A percentile compares a stretch with the other conserved stretches of the same genome.
Conservation (phyloP, 352 stramenopile genomes). For the Phytophthora cryptogea region DNA sequence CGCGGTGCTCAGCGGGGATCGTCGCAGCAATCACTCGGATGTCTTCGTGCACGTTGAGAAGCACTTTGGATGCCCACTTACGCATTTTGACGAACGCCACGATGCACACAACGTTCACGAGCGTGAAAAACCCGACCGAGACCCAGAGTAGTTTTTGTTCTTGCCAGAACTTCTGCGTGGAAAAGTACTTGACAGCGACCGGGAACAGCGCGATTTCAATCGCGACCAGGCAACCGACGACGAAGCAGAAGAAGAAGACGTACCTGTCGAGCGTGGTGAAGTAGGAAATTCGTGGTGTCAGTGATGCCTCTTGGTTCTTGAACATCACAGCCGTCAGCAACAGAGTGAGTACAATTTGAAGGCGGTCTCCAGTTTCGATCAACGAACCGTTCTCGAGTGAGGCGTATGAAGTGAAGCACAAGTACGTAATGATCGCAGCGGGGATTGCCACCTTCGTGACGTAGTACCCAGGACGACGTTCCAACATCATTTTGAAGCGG, state of each 20-base stretch:
- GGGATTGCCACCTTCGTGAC: slow-evolving; percentile 59
- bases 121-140: slow-evolving; percentile 44
- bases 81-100: slow-evolving; percentile 38
- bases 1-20: slow-evolving; percentile 33
- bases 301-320: slow-evolving; percentile 55
- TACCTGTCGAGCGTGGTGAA: slow-evolving; percentile 69
- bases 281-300: slow-evolving; percentile 68
- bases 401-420: slow-evolving; percentile 58
- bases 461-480: slow-evolving; percentile 57
- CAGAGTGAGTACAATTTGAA: slow-evolving; percentile 63
- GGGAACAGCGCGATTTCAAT: slow-evolving; percentile 63
- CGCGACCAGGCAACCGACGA: slow-evolving; percentile 52
- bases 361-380: slow-evolving; percentile 54
- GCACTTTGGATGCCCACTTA: slow-evolving; percentile 15
- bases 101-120: slow-evolving; percentile 42
- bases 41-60: slow-evolving; percentile 45
- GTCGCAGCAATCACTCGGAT: slow-evolving; percentile 37
- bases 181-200: slow-evolving; percentile 29
- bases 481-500: slow-evolving; percentile 62
- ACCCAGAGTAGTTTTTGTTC: slow-evolving; percentile 42
- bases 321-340: slow-evolving; percentile 69
- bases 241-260: slow-evolving; percentile 72
- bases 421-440: slow-evolving; percentile 52
- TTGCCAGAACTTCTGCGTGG: slow-evolving; percentile 19
- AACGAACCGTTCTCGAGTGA: slow-evolving; percentile 32